Evolutionary conservation across 257 asterid species (phyloP).

Genomic region (Solanum verrucosum): DNA sequence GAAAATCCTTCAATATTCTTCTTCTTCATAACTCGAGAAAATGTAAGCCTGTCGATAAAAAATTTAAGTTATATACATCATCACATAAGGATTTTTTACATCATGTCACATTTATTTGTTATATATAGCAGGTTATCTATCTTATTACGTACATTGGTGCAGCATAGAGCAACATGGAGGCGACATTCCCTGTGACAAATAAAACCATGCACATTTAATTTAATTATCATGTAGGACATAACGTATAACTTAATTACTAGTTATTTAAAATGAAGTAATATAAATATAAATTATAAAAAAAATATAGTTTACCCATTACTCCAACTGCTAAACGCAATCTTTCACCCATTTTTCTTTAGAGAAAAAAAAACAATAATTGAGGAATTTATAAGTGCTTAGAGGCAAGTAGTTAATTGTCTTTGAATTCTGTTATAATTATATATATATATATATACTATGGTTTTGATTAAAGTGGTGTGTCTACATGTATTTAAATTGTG

Average conservation of each 20-base stretch:
- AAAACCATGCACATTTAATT: not conserved
- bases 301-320: slow-evolving; percentile 35
- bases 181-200: slow-evolving; percentile 54
- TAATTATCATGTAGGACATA: not conserved
- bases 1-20: slow-evolving; percentile 53
- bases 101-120: not conserved
- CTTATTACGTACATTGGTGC: slow-evolving; percentile 46
- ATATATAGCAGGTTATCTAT: not conserved
- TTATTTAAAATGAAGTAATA: not conserved
- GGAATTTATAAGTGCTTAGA: not conserved
- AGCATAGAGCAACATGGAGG: slow-evolving; percentile 56
- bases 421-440: not conserved
- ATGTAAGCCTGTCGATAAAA: slow-evolving; percentile 38
- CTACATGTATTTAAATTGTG: slow-evolving; percentile 16
- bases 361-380: not conserved
- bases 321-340: slow-evolving; percentile 62
- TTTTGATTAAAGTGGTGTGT: not conserved
- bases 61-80: too few relatives aligned
- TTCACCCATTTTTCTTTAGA: slow-evolving; percentile 39
- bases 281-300: not conserved
- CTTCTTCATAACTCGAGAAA: slow-evolving; percentile 40
- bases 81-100: too few relatives aligned
- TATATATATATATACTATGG: not conserved
- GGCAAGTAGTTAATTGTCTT: slow-evolving; percentile 4
- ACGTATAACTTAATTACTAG: not conserved